Conservation (phyloP, 352 stramenopile genomes). For the Phytopythium montanum region DNA sequence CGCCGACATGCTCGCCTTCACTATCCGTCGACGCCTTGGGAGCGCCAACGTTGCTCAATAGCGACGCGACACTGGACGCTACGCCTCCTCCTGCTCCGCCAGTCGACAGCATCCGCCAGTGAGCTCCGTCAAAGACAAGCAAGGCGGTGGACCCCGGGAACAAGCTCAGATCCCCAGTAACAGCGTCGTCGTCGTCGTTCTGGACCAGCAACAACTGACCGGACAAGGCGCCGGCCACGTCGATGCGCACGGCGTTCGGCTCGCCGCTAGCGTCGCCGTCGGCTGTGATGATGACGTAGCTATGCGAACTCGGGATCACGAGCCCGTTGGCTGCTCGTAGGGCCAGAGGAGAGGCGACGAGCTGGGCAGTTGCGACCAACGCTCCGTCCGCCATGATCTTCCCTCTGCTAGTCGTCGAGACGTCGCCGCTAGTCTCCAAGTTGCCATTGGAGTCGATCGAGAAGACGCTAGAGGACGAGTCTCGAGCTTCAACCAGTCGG, state of each 20-base stretch:
- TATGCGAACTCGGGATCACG: conserved; percentile 53
- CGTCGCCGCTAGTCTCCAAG: conserved; percentile 43
- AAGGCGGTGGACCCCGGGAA: conserved; percentile 49
- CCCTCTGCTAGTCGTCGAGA: conserved; percentile 38
- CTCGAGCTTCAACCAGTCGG: conserved; percentile 38
- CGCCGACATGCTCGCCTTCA: conserved; percentile 73
- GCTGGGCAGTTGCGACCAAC: conserved; percentile 47
- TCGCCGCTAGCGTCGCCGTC: conserved; percentile 25
- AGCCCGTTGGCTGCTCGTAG: conserved; percentile 33
- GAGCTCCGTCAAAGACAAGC: conserved; percentile 60
- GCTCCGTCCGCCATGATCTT: conserved; percentile 46
- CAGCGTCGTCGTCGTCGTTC: conserved; percentile 59
- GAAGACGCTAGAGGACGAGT: conserved; percentile 19
- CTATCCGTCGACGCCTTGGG: conserved; percentile 36
- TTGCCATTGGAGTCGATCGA: conserved; percentile 45
- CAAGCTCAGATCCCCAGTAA: conserved; percentile 48
- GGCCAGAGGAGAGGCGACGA: conserved; percentile 42
- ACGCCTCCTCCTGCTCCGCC: background rate
- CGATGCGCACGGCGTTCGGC: conserved; percentile 38
- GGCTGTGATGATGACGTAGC: conserved; percentile 63
- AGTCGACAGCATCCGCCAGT: conserved; percentile 3
- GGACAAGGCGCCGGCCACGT: conserved; percentile 29
- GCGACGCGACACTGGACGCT: background rate
- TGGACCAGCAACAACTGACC: conserved; percentile 74
- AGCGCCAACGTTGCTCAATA: background rate